phyloP scores from a whole-genome alignment of 1,284 basidiomycete genomes.

The Moniliophthora roreri region DNA sequence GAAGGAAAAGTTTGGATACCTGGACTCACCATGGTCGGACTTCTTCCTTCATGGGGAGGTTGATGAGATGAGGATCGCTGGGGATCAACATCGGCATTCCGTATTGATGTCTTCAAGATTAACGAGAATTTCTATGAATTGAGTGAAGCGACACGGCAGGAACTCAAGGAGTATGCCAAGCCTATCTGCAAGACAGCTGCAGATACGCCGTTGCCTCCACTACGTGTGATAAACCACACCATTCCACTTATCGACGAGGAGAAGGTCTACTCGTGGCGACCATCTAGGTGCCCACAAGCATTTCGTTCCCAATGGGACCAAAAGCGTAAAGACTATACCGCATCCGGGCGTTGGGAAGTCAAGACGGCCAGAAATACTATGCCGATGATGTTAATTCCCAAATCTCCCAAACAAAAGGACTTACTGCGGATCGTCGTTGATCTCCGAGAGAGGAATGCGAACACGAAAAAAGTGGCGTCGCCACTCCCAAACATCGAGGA shows the following conservation, averaged over 20 bases:
- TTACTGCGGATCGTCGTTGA: slow-evolving; percentile 24
- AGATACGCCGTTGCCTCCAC: slow-evolving; percentile 28
- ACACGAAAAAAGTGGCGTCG: slow-evolving; percentile 19
- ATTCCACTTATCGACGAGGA: slow-evolving; percentile 32
- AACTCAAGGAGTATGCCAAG: slow-evolving; percentile 22
- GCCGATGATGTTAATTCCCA: slow-evolving; percentile 34
- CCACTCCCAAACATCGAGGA: slow-evolving; percentile 15
- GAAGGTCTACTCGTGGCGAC: slow-evolving; percentile 27
- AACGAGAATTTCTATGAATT: not conserved
- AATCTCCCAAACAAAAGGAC: slow-evolving; percentile 20
- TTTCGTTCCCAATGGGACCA: slow-evolving; percentile 25
- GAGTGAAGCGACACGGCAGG: not conserved
- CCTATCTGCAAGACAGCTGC: slow-evolving; percentile 23
- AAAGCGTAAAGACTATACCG: slow-evolving; percentile 23
- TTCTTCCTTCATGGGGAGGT: slow-evolving; percentile 2
- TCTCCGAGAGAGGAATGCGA: slow-evolving; percentile 22
- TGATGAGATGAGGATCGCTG: slow-evolving; percentile 4
- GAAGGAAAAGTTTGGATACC: slow-evolving; percentile 4
- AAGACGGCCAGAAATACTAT: slow-evolving; percentile 26
- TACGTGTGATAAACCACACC: slow-evolving; percentile 31
- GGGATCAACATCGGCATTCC: not conserved
- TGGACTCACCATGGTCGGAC: not conserved
- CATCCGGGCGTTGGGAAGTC: slow-evolving; percentile 28
- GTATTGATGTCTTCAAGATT: not conserved
- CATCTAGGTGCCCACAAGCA: slow-evolving; percentile 27